Evolutionary conservation across 768 basidiomycete species (phyloP), one percentile per base, ranked within the genome.

Genomic region (Stropharia rugosoannulata): DNA sequence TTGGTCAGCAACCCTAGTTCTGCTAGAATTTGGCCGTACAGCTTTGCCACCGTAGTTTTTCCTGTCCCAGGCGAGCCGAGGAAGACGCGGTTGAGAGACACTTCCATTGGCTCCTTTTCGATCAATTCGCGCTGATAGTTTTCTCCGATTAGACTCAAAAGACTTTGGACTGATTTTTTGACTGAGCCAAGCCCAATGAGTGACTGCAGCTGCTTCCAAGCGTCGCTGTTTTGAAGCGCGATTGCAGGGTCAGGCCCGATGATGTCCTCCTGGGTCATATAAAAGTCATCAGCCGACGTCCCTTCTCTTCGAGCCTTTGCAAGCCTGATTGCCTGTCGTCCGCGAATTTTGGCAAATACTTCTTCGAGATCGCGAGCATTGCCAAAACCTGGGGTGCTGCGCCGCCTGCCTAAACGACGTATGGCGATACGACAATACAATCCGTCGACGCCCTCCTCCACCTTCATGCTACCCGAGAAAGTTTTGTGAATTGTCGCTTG

Each of bases 61-160:
- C 87, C 87, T 0, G 87, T 87, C 2, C 87, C 87, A 5, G 87
- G 87, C 10, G 81, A 80, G 1, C 87, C 87, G 27, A 86, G 62
- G 68, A 89, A 87, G 0, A 84, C 80, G 13, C 82, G 80, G 57
- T 89, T 87, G 56, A 89, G 73, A 8, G 84, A 80, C 40, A 83
- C 64, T 43, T 76, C 70, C 15, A 84, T 50, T 0, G 82, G 83
- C 29, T 80, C 73, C 60, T 77, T 71, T 59, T 88, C 86, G 41
- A 62, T 51, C 47, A 89, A 69, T 63, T 88, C 87, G 4, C 87
- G 80, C 1, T 74, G 60, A 54, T 86, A 87, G 62, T 89, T 89
- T 18, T 70, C 74, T 39, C 76, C 62, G 42, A 86, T 68, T 19
- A 76, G 64, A 43, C 67, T 67, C 44, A 84, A 73, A 15, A 86